Evolutionary conservation across 768 basidiomycete genomes (phyloP), one percentile per base, ranked within the genome.

Genomic region (Kwoniella heveanensis): DNA sequence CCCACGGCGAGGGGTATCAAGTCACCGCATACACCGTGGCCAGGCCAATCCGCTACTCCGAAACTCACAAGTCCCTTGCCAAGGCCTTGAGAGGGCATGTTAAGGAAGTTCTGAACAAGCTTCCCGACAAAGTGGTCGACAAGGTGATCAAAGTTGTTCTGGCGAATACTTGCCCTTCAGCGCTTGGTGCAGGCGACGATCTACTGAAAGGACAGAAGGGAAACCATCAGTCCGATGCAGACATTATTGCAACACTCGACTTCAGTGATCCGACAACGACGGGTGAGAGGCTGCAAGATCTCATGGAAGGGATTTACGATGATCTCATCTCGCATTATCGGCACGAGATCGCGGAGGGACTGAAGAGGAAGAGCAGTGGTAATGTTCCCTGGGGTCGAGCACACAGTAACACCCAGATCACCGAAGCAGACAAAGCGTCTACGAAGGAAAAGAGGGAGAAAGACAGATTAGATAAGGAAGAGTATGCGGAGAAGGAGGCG

Each of bases 221-320:
- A 1, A 7, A 44, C 39, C 60, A 47, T 30, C 15, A 37, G 15
- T 56, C 44, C 46, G 54, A 56, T 17, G 19, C 2, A 2, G 62
- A 64, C 19, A 57, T 46, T 13, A 54, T 64, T 25, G 62, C 62
- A 19, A 24, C 29, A 29, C 47, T 79, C 8, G 74, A 80, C 56
- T 79, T 80, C 62, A 50, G 63, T 9, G 70, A 77, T 59, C 76
- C 80, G 1, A 70, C 78, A 8, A 62, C 86, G 27, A 79, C 83
- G 19, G 79, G 83, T 1, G 76, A 80, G n/a, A 79, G 78, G 49
- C 82, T 92, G 58, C 92, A 94, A 77, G 84, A 85, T 46, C 90
- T 95, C 71, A 90, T 90, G 74, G 79, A 81, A 5, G 78, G 80
- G 4, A 77, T 92, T 19, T 89, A 90, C 67, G 85, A 86, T 51